These are phyloP conservation scores for Pleoardoris graminearum DNA, from an alignment of 2,329 filamentous ascomycete species.

Conservation along the genomic window DNA sequence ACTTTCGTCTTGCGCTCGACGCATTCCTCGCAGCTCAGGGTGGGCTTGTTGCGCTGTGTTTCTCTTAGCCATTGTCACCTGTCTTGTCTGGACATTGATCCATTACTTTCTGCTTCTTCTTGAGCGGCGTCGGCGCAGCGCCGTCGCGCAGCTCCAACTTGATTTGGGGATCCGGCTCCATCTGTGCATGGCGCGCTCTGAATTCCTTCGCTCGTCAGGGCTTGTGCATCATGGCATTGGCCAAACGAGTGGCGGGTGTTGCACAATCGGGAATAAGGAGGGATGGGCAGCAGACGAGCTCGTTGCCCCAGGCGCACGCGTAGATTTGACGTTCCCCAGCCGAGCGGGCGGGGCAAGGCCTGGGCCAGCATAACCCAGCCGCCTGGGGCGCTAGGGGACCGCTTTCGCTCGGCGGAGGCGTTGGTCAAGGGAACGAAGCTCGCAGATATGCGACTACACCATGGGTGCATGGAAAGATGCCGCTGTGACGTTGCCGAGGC, in stretches of 20 bases:
- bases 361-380: background rate
- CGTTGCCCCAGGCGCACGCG: conserved; percentile 2
- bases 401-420: background rate
- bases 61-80: too few relatives aligned
- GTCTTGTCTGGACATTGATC: too few relatives aligned
- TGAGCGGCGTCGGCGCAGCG: conserved; percentile 42
- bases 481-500: background rate
- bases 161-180: conserved; percentile 2
- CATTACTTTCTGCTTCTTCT: conserved; percentile 81
- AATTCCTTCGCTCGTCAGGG: background rate
- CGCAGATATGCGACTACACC: background rate
- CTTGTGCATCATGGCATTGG: conserved; percentile 7
- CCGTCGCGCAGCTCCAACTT: conserved; percentile 18
- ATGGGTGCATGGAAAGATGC: background rate
- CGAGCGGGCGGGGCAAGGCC: background rate
- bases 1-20: conserved; percentile 83
- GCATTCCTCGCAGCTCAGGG: conserved; percentile 76
- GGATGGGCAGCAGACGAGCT: conserved; percentile 1
- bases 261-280: conserved; percentile 8
- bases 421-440: background rate
- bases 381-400: background rate
- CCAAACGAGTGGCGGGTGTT: conserved; percentile 1
- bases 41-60: conserved; percentile 84
- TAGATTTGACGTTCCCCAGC: background rate
- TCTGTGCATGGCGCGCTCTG: background rate